phyloP scores from a whole-genome alignment of 768 basidiomycete genomes.

The Rhizopogon vulgaris region DNA sequence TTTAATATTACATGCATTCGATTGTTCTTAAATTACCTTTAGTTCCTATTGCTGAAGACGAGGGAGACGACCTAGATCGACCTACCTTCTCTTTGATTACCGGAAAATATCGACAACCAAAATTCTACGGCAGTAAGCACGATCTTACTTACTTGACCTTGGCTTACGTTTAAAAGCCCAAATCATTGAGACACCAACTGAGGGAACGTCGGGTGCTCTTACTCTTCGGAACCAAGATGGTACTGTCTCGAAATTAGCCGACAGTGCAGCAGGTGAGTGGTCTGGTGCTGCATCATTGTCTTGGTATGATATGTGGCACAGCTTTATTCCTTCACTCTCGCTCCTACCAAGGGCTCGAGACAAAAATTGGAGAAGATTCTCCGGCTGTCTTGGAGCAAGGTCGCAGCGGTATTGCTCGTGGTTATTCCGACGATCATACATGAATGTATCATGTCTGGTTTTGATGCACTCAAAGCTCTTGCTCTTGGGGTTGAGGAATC shows the following conservation, averaged over 20 bases:
- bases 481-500: too few species aligned
- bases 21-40: neutral
- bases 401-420: slow-evolving; percentile 81
- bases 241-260: slow-evolving; percentile 45
- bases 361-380: slow-evolving; percentile 66
- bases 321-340: slow-evolving; percentile 65
- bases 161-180: slow-evolving; percentile 4
- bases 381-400: slow-evolving; percentile 87
- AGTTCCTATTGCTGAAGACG: slow-evolving; percentile 10
- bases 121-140: slow-evolving; percentile 48
- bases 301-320: slow-evolving; percentile 26
- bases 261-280: slow-evolving; percentile 66
- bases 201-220: slow-evolving; percentile 35
- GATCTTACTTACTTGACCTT: neutral
- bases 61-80: slow-evolving; percentile 44
- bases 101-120: slow-evolving; percentile 78
- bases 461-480: neutral
- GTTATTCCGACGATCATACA: slow-evolving; percentile 57
- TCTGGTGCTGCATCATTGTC: slow-evolving; percentile 2
- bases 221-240: slow-evolving; percentile 60
- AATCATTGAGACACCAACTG: slow-evolving; percentile 10
- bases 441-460: neutral
- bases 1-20: neutral
- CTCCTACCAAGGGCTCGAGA: slow-evolving; percentile 78
- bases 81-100: slow-evolving; percentile 85